phyloP scores from a whole-genome alignment of 345 rosid genomes.

The Physaria fendleri region DNA sequence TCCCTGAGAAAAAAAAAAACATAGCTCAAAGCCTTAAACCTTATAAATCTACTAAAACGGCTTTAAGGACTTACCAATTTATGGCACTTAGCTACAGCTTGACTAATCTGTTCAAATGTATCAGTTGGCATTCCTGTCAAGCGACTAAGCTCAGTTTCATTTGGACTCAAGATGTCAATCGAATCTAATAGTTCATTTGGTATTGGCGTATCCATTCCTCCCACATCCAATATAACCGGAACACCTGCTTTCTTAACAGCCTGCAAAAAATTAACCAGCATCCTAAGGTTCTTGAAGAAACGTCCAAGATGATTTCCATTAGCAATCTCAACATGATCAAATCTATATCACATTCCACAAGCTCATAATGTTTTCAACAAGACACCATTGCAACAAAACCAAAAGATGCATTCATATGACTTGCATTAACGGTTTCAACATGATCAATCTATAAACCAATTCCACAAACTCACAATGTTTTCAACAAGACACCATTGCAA shows the following conservation, averaged over 20 bases:
- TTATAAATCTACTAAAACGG: neutral
- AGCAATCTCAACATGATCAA: neutral
- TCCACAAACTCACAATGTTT: no score
- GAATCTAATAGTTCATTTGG: slow-evolving; percentile 55
- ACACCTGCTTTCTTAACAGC: slow-evolving; percentile 80
- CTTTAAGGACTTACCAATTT: slow-evolving; percentile 43
- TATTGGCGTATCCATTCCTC: slow-evolving; percentile 92
- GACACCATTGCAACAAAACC: neutral
- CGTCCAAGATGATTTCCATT: no score
- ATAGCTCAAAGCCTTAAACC: neutral
- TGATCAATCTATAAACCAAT: neutral
- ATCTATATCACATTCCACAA: neutral
- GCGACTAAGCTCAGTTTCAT: slow-evolving; percentile 81
- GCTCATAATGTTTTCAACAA: neutral
- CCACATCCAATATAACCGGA: slow-evolving; percentile 85
- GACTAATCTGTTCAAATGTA: slow-evolving; percentile 58
- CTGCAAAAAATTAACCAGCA: slow-evolving; percentile 31
- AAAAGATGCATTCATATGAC: neutral
- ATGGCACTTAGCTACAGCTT: slow-evolving; percentile 60
- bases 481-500: no score
- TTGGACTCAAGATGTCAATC: slow-evolving; percentile 84
- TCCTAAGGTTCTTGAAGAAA: neutral
- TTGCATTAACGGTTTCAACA: no score
- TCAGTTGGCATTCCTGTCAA: slow-evolving; percentile 74
- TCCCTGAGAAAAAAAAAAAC: slow-evolving; percentile 47